Evolutionary conservation across 306 rosid genomes (phyloP), one percentile per base, ranked within the genome.

Genomic region (Vigna hirtella): DNA sequence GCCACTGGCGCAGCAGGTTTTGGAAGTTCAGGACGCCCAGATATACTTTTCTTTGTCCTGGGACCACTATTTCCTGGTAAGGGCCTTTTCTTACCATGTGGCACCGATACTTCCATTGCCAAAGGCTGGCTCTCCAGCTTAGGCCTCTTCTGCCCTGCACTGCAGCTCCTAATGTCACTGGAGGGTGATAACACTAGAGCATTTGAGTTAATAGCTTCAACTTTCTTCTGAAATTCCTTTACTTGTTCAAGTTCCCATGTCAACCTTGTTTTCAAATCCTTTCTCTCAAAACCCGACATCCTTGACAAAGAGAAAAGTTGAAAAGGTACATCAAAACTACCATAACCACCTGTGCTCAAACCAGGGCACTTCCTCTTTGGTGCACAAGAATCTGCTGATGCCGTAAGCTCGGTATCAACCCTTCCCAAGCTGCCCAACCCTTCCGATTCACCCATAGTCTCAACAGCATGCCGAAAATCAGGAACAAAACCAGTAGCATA

Each of bases 391-490:
- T 83, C 96, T 4, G 85, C 95, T 0, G 90, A 88, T 6, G 85
- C 91, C 5, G 85, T 73, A 69, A 78, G 45, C 73, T 88, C 93
- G 4, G 79, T 74, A 13, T 94, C 96, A 71, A 92, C 81, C 56
- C 92, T 80, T 64, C 93, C 96, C 1, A 90, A 90, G 83, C 92
- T 87, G 55, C 97, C 97, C 79, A 92, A 86, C 72, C 96, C 98
- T 50, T 94, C 97, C 1, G 97, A 92, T 77, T 94, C 98, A 53
- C 93, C 97, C 84, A 89, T 84, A 14, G 97, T 92, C 84, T 87
- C 97, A 26, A 92, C 94, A 36, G 89, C 98, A 85, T 94, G 93
- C 50, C 97, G 88, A 72, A 84, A 89, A 57, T 94, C 98, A 0
- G 97, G 90, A 52, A 94, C 88, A 83, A 94, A 94, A 22, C 98